Evolutionary conservation across 306 rosid species (phyloP).

Genomic region (Glycine tomentella): DNA sequence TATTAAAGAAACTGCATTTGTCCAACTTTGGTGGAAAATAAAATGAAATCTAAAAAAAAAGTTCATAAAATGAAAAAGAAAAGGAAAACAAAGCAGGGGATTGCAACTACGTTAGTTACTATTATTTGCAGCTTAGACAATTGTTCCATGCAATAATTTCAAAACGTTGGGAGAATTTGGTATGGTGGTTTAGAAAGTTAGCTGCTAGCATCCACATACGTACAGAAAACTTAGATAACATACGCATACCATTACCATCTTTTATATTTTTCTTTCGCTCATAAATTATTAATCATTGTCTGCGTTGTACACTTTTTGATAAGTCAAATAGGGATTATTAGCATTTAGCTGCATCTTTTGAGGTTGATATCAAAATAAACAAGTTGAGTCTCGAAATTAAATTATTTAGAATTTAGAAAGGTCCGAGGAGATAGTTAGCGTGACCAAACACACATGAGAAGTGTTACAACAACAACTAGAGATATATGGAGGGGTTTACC

Average conservation of each 20-base stretch:
- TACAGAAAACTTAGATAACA: too few species aligned
- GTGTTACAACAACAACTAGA: slow-evolving; percentile 51
- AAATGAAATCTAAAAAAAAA: background rate
- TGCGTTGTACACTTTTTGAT: too few species aligned
- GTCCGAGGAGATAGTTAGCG: background rate
- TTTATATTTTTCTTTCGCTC: too few species aligned
- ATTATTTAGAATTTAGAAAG: too few species aligned
- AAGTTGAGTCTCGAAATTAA: background rate
- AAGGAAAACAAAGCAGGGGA: background rate
- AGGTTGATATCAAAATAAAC: too few species aligned
- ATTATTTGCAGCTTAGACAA: background rate
- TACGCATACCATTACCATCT: too few species aligned
- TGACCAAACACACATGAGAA: slow-evolving; percentile 14
- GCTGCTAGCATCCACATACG: background rate
- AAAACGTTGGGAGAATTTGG: slow-evolving; percentile 53
- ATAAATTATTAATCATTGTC: too few species aligned
- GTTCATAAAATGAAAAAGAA: background rate
- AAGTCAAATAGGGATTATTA: too few species aligned
- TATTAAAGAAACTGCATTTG: background rate
- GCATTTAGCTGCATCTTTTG: too few species aligned
- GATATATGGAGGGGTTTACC: slow-evolving; percentile 58
- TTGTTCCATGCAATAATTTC: slow-evolving; percentile 35
- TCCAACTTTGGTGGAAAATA: background rate
- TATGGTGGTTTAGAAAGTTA: slow-evolving; percentile 63
- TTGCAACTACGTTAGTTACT: background rate